Evolutionary conservation across 306 rosid species (phyloP), one percentile per base, ranked within the genome.

Genomic region (Carpinus viminea): DNA sequence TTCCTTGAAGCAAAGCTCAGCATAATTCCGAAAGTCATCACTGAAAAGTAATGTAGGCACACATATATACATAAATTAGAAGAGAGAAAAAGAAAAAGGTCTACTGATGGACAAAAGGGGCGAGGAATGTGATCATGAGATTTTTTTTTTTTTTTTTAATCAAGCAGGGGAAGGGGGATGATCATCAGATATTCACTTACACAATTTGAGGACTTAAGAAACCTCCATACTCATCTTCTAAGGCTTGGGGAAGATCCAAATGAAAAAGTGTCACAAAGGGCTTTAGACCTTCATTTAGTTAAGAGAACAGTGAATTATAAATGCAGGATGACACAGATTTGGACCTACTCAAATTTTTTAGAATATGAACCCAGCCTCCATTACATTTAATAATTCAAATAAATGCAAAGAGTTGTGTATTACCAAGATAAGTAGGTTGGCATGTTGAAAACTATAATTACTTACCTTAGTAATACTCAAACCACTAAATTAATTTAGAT

Each of bases 1-100:
- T 77, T 86, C 86, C 72, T 86, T 85, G 70, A 83, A 90, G 79
- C 97, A 92, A 9, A 92, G 72, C 34, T 92, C 94, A 36, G 89
- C 91, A 31, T 59, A 90, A 51, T 90, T 91, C 57, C 54, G 31
- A 71, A 85, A 92, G 59, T 90, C 88, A 13, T 78, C 43, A 53
- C 94, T 82, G 60, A 20, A 71, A 48, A 43, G 20, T 34, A 20
- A 56, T 12, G 59, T 15, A 47, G 50, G 26, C n/a, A 61, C 10
- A 61, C 10, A 61, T 61, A 26, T 21, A 11, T 61, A 24, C 10
- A 61, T 61, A 26, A 26, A n/a, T n/a, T n/a, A n/a, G n/a, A n/a
- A n/a, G n/a, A n/a, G n/a, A n/a, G n/a, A n/a, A n/a, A 6, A 41
- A 41, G 6, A 41, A 41, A 5, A 41, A 41, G 5, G 43, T 38